phyloP scores from a whole-genome alignment of 257 asterid genomes.

The Solanum chiquidenum region DNA sequence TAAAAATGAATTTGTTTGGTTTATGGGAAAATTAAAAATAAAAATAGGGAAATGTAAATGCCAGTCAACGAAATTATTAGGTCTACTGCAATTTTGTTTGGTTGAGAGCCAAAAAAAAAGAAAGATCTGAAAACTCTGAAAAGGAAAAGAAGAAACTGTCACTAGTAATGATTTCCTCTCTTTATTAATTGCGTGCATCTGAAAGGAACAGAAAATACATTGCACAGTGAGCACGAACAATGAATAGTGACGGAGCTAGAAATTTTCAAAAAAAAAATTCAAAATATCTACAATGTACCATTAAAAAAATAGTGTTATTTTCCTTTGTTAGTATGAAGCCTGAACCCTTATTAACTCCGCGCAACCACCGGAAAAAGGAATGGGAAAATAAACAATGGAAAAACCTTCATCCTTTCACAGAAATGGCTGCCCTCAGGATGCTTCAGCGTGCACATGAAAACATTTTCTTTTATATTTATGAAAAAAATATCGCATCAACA shows the following conservation, averaged over 20 bases:
- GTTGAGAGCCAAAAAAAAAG: neutral
- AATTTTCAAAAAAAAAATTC: accelerated
- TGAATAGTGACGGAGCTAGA: neutral
- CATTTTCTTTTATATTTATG: too few relatives aligned
- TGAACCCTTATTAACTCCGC: neutral
- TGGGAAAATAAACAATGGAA: neutral
- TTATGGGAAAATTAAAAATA: neutral
- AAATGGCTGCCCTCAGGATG: neutral
- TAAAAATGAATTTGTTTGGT: neutral
- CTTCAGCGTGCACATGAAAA: neutral
- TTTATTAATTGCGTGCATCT: neutral
- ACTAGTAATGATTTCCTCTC: conserved; percentile 9
- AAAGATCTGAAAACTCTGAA: conserved; percentile 9
- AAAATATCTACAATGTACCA: neutral
- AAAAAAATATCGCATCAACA: neutral
- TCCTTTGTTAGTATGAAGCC: neutral
- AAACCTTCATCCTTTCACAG: neutral
- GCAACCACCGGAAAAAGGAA: neutral
- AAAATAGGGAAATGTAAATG: neutral
- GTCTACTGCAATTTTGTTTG: neutral
- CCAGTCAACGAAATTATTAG: neutral
- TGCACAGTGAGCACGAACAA: neutral
- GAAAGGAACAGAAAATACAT: neutral
- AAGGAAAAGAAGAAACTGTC: conserved; percentile 4
- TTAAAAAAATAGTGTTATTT: neutral